Conservation (phyloP, 768 basidiomycete species). For the Suillus alpinus region DNA sequence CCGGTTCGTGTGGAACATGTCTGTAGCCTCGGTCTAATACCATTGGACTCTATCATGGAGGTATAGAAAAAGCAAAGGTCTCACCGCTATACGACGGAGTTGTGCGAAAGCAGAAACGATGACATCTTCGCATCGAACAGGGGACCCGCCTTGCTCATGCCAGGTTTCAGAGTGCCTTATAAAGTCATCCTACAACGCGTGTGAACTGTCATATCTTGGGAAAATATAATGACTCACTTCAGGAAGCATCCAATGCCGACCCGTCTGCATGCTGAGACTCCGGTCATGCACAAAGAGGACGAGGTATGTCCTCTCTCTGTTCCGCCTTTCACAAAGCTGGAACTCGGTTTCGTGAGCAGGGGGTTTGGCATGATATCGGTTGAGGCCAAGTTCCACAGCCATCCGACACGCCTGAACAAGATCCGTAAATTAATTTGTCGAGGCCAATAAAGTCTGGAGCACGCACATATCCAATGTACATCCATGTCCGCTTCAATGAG, state of each 20-base stretch:
- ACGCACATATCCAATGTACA: constrained; percentile 80
- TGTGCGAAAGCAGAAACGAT: constrained; percentile 75
- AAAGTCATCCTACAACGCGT: constrained; percentile 53
- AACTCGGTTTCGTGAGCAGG: constrained; percentile 60
- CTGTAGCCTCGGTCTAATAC: constrained; percentile 67
- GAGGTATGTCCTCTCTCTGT: constrained; percentile 82
- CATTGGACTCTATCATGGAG: neutral
- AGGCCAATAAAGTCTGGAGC: neutral
- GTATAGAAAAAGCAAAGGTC: constrained; percentile 22
- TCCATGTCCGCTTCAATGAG: constrained; percentile 69
- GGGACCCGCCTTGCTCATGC: constrained; percentile 58
- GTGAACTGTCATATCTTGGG: constrained; percentile 9
- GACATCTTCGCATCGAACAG: constrained; percentile 74
- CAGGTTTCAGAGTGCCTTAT: constrained; percentile 66
- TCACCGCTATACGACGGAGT: constrained; percentile 75
- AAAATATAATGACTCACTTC: constrained; percentile 38
- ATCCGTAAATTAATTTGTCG: neutral
- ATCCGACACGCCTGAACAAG: constrained; percentile 71
- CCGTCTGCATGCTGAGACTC: constrained; percentile 83
- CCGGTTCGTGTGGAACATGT: constrained; percentile 60
- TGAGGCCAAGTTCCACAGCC: constrained; percentile 81
- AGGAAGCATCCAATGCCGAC: constrained; percentile 84
- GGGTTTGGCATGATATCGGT: constrained; percentile 59
- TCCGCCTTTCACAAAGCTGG: constrained; percentile 72
- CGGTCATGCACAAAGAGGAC: constrained; percentile 86